A percentile compares a stretch with the other conserved stretches of the same genome.
Conservation (phyloP, 2,329 filamentous ascomycete species). For the Fusarium buharicum region DNA sequence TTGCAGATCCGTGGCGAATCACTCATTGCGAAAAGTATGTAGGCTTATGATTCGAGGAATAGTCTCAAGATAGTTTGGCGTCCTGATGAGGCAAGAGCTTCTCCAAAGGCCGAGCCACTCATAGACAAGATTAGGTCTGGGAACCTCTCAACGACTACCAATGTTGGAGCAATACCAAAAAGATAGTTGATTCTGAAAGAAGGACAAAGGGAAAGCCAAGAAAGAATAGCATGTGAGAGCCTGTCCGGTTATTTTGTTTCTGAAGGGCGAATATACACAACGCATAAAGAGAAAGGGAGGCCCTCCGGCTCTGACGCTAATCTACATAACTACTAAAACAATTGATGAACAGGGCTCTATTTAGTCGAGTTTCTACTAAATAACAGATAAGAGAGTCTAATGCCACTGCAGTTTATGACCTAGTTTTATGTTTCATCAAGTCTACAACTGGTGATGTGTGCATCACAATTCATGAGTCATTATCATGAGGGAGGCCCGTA, state of each 20-base stretch:
- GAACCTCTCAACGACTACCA: neutral
- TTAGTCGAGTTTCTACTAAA: too few relatives aligned
- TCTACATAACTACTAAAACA: too few relatives aligned
- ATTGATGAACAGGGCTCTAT: too few relatives aligned
- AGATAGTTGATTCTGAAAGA: too few relatives aligned
- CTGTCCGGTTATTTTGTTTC: too few relatives aligned
- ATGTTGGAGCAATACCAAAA: neutral
- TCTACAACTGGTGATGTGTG: neutral
- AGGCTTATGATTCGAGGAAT: constrained; percentile 30
- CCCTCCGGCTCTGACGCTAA: too few relatives aligned
- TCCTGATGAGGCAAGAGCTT: constrained; percentile 30
- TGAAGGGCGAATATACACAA: too few relatives aligned
- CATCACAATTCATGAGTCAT: constrained; percentile 16
- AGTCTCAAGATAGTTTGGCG: constrained; percentile 19
- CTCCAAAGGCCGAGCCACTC: constrained; percentile 20
- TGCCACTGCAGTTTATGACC: neutral
- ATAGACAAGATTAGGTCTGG: constrained; percentile 24
- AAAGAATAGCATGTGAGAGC: too few relatives aligned
- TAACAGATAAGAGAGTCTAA: neutral
- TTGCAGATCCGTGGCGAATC: constrained; percentile 11
- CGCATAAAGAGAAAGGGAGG: too few relatives aligned
- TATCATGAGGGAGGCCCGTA: constrained; percentile 2
- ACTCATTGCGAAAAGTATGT: neutral
- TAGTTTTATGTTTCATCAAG: neutral
- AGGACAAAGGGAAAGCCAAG: too few relatives aligned